Conservation (phyloP, 805 yeast genomes). For the Isabelozyma pseudorhagii region DNA sequence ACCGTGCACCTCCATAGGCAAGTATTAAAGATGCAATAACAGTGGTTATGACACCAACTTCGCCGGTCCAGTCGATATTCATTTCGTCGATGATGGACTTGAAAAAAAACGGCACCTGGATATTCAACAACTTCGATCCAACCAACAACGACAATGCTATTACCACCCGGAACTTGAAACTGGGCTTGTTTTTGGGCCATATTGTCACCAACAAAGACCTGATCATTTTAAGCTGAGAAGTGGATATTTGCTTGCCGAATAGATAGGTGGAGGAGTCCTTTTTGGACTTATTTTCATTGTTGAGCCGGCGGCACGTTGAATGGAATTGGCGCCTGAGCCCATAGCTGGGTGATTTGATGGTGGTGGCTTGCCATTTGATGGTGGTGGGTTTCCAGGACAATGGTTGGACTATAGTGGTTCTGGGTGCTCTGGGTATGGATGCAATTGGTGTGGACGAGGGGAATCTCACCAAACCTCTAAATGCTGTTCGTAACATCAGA, state of each 20-base stretch:
- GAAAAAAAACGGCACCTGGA: slow-evolving; percentile 94
- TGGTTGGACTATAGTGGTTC: not conserved
- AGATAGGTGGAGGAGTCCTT: slow-evolving; percentile 11
- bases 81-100: slow-evolving; percentile 81
- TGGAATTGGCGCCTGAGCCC: not conserved
- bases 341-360: too few species aligned
- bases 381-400: not conserved
- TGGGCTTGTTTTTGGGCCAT: slow-evolving; percentile 75
- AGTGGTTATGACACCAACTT: slow-evolving; percentile 59
- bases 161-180: slow-evolving; percentile 70
- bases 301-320: not conserved
- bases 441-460: not conserved
- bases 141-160: slow-evolving; percentile 72
- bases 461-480: not conserved
- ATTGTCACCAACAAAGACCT: slow-evolving; percentile 63
- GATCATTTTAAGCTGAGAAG: slow-evolving; percentile 54
- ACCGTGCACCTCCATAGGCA: slow-evolving; percentile 91
- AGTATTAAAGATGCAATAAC: slow-evolving; percentile 66
- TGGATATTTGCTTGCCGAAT: slow-evolving; percentile 26
- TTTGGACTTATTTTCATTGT: slow-evolving; percentile 2
- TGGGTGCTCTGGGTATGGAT: not conserved
- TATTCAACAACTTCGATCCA: slow-evolving; percentile 80
- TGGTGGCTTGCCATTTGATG: not conserved
- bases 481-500: not conserved
- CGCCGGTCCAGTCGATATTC: slow-evolving; percentile 80